Conservation (phyloP, 179 eudicot genomes). For the Nepenthes alata region DNA sequence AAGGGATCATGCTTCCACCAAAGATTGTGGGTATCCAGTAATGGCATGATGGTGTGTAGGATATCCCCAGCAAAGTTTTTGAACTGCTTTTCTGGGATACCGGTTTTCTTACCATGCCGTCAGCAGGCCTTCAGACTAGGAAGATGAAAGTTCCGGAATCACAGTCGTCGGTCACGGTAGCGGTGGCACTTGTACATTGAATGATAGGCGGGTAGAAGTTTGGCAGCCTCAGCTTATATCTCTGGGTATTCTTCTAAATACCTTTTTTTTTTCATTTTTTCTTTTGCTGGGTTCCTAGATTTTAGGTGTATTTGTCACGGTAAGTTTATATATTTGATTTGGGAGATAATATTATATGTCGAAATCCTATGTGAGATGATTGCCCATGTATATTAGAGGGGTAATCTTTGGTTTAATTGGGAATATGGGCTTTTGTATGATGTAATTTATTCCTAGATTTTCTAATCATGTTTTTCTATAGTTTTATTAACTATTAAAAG, state of each 20-base stretch:
- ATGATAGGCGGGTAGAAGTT: too few species aligned
- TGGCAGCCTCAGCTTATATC: constrained; percentile 18
- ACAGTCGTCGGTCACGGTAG: too few species aligned
- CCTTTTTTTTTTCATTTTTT: constrained; percentile 8
- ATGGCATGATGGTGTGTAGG: constrained; percentile 38
- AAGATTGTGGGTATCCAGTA: constrained; percentile 23
- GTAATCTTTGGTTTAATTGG: constrained; percentile 14
- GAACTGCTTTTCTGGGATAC: constrained; percentile 14
- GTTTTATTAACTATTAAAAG: too few species aligned
- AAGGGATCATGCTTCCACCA: constrained; percentile 25
- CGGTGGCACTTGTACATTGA: too few species aligned
- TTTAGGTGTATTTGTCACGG: constrained; percentile 20
- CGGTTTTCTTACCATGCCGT: constrained; percentile 1
- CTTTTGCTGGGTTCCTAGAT: constrained; percentile 5
- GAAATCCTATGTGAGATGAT: too few species aligned
- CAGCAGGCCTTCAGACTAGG: too few species aligned
- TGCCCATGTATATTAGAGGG: constrained; percentile 18
- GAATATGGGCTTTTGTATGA: too few species aligned
- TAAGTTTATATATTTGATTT: constrained; percentile 18
- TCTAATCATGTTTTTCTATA: too few species aligned
- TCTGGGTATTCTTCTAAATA: constrained; percentile 25
- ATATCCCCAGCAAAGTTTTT: constrained; percentile 10
- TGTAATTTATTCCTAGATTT: too few species aligned
- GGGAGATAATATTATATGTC: constrained; percentile 15
- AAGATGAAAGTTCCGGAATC: too few species aligned